Evolutionary conservation across 306 rosid species (phyloP), one percentile per base, ranked within the genome.

Genomic region (Vigna angularis): DNA sequence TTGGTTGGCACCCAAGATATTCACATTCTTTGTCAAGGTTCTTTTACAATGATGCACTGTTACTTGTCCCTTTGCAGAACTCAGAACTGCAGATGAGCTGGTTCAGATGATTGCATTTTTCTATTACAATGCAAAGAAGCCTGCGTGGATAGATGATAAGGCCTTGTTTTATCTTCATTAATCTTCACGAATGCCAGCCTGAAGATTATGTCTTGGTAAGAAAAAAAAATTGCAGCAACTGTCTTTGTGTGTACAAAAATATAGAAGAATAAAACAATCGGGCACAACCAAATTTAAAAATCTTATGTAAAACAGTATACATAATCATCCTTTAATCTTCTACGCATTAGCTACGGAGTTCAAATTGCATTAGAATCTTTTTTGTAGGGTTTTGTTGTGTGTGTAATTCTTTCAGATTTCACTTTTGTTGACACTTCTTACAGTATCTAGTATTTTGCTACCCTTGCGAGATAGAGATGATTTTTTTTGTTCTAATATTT

Each of bases 41-140:
- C 34, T 63, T 48, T 59, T 66, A 36, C 70, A 16, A 18, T 74
- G 63, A 72, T 44, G 16, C 51, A 45, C 18, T 50, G 56, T 32
- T 55, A 40, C 26, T 42, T 51, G 17, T 68, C 58, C 58, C 51
- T 77, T 64, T 72, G 86, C 89, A 92, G 98, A 84, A 59, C 66
- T 85, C 70, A 86, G 94, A 56, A 85, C 85, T 10, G 86, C 93
- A 1, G 93, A 93, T 58, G 98, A 96, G 70, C 68, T 93, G 85
- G 98, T 96, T 79, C 90, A 87, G 49, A 93, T 91, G 97, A 96
- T 96, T 80, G 96, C 98, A 36, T 90, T 90, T 85, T 91, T 96
- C 87, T 96, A 91, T 80, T 93, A 93, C 89, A 96, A 91, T 58
- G 98, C 97, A 61, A 93, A 87, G 88, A 91, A 83, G 85, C 98